Evolutionary conservation across 2,329 filamentous ascomycete genomes (phyloP).

Genomic region (Stagonosporopsis chrysanthemi): DNA sequence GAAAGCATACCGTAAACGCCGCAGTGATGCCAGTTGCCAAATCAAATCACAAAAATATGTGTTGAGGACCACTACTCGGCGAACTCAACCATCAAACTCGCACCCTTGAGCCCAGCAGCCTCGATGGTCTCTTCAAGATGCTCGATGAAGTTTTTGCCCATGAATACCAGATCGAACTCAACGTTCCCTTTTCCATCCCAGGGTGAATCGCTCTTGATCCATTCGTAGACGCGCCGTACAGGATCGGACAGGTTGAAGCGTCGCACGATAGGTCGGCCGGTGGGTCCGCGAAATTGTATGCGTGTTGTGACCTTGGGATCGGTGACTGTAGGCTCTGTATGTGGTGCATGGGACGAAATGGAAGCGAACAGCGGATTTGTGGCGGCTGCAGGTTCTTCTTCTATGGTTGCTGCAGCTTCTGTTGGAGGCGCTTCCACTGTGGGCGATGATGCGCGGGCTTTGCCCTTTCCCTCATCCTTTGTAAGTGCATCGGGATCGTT

Average conservation of each 20-base stretch:
- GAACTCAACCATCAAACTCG: slow-evolving; percentile 95
- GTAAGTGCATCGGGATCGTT: slow-evolving; percentile 90
- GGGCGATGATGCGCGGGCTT: slow-evolving; percentile 42
- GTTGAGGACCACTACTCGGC: slow-evolving; percentile 27
- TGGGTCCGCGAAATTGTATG: slow-evolving; percentile 80
- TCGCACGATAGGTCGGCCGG: slow-evolving; percentile 83
- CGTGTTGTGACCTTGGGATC: slow-evolving; percentile 78
- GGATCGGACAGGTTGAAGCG: slow-evolving; percentile 80
- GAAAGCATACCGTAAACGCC: slow-evolving; percentile 13
- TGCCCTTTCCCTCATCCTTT: slow-evolving; percentile 66
- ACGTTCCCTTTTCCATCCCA: slow-evolving; percentile 81
- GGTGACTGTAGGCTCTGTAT: slow-evolving; percentile 74
- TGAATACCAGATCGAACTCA: slow-evolving; percentile 85
- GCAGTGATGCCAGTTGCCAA: slow-evolving; percentile 10
- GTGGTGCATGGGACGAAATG: slow-evolving; percentile 76
- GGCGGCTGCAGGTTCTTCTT: slow-evolving; percentile 39
- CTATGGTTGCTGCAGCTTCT: slow-evolving; percentile 18
- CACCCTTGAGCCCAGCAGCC: slow-evolving; percentile 86
- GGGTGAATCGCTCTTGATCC: slow-evolving; percentile 84
- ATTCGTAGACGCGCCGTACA: slow-evolving; percentile 89
- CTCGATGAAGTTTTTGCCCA: slow-evolving; percentile 86
- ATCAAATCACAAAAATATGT: neutral
- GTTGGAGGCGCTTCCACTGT: slow-evolving; percentile 24
- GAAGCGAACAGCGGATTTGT: slow-evolving; percentile 65
- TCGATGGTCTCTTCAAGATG: slow-evolving; percentile 76